These are phyloP conservation scores for Penicillium palitans DNA, from an alignment of 2,329 filamentous ascomycete genomes.

Conservation along the genomic window DNA sequence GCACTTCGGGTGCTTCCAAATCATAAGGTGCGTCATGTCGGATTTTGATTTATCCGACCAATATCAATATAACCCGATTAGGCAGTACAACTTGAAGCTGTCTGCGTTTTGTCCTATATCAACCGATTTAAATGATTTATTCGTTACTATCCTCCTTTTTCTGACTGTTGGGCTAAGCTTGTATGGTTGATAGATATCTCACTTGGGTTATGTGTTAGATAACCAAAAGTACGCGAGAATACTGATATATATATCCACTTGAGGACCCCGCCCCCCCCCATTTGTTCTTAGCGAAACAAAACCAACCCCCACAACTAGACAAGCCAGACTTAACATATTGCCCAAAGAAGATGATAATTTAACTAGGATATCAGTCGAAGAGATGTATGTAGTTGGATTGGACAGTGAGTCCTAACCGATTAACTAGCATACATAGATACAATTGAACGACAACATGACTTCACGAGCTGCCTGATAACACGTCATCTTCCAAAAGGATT, in stretches of 20 bases:
- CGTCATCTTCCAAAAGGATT: neutral
- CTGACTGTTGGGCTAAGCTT: accelerated
- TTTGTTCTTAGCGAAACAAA: neutral
- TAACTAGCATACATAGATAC: neutral
- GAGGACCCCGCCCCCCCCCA: too few relatives aligned
- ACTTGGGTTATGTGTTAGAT: neutral
- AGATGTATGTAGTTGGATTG: neutral
- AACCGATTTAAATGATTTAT: neutral
- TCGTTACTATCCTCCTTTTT: neutral
- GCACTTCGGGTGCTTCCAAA: neutral
- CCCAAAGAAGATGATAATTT: neutral
- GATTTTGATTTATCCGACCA: constrained; percentile 6
- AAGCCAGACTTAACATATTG: too few relatives aligned
- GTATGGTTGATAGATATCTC: accelerated
- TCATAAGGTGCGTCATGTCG: constrained; percentile 11
- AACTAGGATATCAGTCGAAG: too few relatives aligned
- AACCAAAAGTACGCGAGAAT: neutral
- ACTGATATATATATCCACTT: neutral
- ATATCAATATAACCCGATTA: constrained; percentile 11
- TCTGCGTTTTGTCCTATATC: too few relatives aligned
- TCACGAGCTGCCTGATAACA: neutral
- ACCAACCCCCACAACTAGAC: accelerated
- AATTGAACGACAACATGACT: neutral
- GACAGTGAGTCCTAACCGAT: neutral
- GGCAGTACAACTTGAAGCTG: neutral